A percentile compares a stretch with the other conserved stretches of the same genome.
Conservation (phyloP, 139 green algal genomes). For the Asterochloris erici region DNA sequence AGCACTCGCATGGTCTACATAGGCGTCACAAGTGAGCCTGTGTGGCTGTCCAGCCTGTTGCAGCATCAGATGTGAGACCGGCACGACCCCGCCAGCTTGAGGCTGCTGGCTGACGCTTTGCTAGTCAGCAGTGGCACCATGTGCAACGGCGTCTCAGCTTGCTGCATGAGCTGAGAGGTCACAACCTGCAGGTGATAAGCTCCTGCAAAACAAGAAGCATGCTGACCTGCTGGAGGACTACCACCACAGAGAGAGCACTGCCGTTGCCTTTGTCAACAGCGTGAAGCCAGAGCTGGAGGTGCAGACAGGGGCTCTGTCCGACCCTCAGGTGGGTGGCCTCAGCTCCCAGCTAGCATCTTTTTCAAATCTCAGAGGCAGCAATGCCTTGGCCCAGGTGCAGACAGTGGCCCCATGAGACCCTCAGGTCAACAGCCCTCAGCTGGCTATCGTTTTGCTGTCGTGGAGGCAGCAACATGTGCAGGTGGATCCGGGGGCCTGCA, state of each 20-base stretch:
- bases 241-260: conserved; percentile 36
- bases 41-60: neutral
- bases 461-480: no score
- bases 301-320: conserved; percentile 48
- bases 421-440: no score
- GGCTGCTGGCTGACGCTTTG: neutral
- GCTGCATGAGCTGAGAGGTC: neutral
- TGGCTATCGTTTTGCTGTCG: no score
- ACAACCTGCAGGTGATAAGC: conserved; percentile 50
- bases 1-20: conserved; percentile 50
- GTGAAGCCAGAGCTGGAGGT: conserved; percentile 53
- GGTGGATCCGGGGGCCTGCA: no score
- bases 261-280: conserved; percentile 53
- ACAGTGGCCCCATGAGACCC: no score
- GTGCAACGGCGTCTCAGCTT: neutral
- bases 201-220: conserved; percentile 76
- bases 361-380: no score
- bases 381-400: neutral
- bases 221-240: conserved; percentile 73
- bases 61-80: neutral
- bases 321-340: conserved; percentile 50
- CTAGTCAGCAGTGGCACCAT: neutral
- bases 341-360: neutral
- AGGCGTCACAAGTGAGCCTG: conserved; percentile 69
- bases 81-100: neutral